Conservation (phyloP, 768 basidiomycete genomes). For the Rhizopogon vesiculosus region DNA sequence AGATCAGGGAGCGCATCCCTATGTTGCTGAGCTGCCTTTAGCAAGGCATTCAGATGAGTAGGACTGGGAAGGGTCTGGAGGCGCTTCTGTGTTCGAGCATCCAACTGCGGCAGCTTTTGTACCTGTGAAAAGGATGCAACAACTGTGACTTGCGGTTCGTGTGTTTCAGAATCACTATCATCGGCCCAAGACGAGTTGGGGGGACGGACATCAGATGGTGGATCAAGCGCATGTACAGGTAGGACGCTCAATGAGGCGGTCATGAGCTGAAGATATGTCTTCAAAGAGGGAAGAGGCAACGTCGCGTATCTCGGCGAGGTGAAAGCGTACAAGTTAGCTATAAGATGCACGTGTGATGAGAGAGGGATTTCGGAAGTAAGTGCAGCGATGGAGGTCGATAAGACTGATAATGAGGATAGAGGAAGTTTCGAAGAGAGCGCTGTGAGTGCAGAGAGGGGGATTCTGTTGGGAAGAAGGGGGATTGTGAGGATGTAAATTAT, state of each 20-base stretch:
- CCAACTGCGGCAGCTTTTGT: conserved; percentile 38
- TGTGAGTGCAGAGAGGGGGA: conserved; percentile 58
- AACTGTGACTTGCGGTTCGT: conserved; percentile 26
- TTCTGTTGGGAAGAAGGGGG: conserved; percentile 73
- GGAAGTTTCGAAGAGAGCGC: conserved; percentile 65
- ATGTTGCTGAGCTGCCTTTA: conserved; percentile 38
- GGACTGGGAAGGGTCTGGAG: conserved; percentile 52
- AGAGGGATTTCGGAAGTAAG: conserved; percentile 28
- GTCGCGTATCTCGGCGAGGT: conserved; percentile 54
- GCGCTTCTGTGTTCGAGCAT: conserved; percentile 58
- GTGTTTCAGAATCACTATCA: conserved; percentile 40
- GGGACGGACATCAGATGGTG: conserved; percentile 19
- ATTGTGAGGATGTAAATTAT: conserved; percentile 61
- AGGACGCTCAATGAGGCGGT: conserved; percentile 46
- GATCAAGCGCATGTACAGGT: conserved; percentile 51
- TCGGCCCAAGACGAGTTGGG: conserved; percentile 14
- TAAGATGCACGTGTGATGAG: conserved; percentile 46
- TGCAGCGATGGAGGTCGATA: conserved; percentile 24
- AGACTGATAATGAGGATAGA: conserved; percentile 32
- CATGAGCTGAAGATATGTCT: conserved; percentile 50
- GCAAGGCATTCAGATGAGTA: conserved; percentile 49
- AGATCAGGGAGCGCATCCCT: conserved; percentile 40
- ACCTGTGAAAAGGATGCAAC: conserved; percentile 32
- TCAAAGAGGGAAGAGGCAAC: conserved; percentile 41
- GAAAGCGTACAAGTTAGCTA: conserved; percentile 71